A percentile compares a stretch with the other conserved stretches of the same genome.
Conservation (phyloP, 176 grass and related monocot species). For the Juncus inflexus region DNA sequence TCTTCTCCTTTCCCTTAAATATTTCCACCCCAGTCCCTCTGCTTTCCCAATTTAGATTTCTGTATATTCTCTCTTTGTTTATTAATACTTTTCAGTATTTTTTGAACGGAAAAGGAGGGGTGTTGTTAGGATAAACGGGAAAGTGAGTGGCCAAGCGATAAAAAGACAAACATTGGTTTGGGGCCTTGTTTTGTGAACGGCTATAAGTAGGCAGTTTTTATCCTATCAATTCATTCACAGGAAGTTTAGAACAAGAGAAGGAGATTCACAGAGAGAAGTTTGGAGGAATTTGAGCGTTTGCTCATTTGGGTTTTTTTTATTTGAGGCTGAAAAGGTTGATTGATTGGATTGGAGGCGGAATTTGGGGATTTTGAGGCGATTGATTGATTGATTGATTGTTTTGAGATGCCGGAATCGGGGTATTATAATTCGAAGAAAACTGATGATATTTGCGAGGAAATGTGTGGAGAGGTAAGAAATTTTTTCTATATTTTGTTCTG, state of each 20-base stretch:
- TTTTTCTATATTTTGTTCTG: neutral
- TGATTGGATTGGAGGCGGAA: neutral
- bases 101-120: constrained; percentile 1
- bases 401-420: constrained; percentile 58
- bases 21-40: neutral
- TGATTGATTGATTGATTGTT: neutral
- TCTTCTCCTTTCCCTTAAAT: neutral
- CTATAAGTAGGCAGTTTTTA: constrained; percentile 18
- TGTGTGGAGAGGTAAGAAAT: constrained; percentile 66
- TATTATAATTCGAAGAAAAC: constrained; percentile 73
- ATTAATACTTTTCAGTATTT: neutral
- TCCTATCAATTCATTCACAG: neutral
- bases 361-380: neutral
- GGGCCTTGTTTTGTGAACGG: constrained; percentile 25
- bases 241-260: neutral
- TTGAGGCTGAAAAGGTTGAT: too few relatives aligned
- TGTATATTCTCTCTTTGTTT: neutral
- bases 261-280: neutral
- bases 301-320: too few relatives aligned
- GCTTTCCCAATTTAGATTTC: neutral
- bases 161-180: neutral
- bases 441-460: constrained; percentile 66
- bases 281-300: neutral
- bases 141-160: constrained; percentile 22
- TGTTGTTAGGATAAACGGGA: constrained; percentile 16